Conservation (phyloP, 768 basidiomycete species). For the Leccinum aurantiacum region DNA sequence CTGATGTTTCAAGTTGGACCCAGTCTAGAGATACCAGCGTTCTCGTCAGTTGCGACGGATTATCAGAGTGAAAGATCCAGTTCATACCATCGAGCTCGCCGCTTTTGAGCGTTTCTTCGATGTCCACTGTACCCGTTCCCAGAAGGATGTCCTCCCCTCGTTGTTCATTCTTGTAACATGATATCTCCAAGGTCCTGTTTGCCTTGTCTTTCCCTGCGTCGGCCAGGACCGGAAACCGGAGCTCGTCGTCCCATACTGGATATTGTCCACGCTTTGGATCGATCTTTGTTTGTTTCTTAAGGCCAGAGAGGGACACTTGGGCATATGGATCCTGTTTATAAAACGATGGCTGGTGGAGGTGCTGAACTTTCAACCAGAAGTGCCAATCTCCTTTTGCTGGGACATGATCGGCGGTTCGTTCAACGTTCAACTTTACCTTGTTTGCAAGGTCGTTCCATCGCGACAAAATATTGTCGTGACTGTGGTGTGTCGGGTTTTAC, state of each 20-base stretch:
- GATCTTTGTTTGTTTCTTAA: slow-evolving; percentile 65
- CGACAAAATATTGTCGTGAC: too few species aligned
- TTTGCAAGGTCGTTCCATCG: too few species aligned
- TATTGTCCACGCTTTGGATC: slow-evolving; percentile 90
- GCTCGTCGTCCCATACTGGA: slow-evolving; percentile 93
- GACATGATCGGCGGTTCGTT: slow-evolving; percentile 18
- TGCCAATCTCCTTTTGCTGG: slow-evolving; percentile 60
- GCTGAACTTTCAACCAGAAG: slow-evolving; percentile 66
- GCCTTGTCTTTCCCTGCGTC: slow-evolving; percentile 46
- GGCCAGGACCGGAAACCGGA: slow-evolving; percentile 72
- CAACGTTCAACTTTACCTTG: background rate
- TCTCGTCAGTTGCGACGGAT: slow-evolving; percentile 6
- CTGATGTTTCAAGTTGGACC: slow-evolving; percentile 58
- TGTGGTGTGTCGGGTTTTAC: background rate
- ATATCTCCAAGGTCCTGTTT: slow-evolving; percentile 63
- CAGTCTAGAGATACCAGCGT: slow-evolving; percentile 50
- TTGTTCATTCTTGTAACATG: slow-evolving; percentile 80
- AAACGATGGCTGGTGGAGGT: slow-evolving; percentile 82
- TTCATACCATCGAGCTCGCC: slow-evolving; percentile 90
- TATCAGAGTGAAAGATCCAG: background rate
- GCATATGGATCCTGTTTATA: slow-evolving; percentile 92
- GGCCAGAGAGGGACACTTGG: slow-evolving; percentile 57
- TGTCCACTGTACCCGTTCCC: slow-evolving; percentile 73
- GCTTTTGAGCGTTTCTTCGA: slow-evolving; percentile 73
- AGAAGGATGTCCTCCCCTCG: slow-evolving; percentile 68